These are phyloP conservation scores for Gynostemma pentaphyllum DNA, from an alignment of 306 rosid species.

Conservation along the genomic window DNA sequence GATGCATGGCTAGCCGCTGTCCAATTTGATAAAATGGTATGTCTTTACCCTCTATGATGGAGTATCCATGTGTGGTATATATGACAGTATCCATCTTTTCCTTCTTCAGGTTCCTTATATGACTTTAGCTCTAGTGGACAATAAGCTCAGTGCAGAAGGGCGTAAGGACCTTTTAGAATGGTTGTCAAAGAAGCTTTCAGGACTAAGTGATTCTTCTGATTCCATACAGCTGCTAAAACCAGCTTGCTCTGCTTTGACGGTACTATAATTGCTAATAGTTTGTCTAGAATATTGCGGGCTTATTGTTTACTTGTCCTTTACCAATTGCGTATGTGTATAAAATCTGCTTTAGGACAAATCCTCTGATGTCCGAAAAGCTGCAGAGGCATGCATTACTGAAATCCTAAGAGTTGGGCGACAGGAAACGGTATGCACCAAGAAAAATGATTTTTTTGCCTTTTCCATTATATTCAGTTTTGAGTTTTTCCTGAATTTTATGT, in stretches of 20 bases:
- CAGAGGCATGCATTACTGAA: slow-evolving; percentile 79
- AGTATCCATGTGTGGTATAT: slow-evolving; percentile 8
- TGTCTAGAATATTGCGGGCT: neutral
- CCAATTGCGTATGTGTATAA: slow-evolving; percentile 16
- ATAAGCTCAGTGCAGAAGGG: slow-evolving; percentile 95
- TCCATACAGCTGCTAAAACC: slow-evolving; percentile 86
- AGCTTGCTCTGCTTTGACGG: slow-evolving; percentile 82
- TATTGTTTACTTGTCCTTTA: neutral
- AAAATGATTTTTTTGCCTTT: slow-evolving; percentile 1
- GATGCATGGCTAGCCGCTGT: slow-evolving; percentile 90
- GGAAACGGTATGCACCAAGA: slow-evolving; percentile 45
- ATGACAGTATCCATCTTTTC: slow-evolving; percentile 18
- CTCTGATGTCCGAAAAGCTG: slow-evolving; percentile 95
- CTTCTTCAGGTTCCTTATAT: slow-evolving; percentile 67
- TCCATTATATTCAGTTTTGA: slow-evolving; percentile 6
- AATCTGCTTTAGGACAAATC: slow-evolving; percentile 71
- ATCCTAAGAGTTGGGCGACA: slow-evolving; percentile 77
- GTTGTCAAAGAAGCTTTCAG: slow-evolving; percentile 81
- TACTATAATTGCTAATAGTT: slow-evolving; percentile 16
- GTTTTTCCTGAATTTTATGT: slow-evolving; percentile 8
- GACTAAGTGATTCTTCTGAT: slow-evolving; percentile 60
- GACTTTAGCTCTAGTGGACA: slow-evolving; percentile 58
- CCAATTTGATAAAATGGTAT: slow-evolving; percentile 95
- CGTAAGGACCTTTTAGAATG: slow-evolving; percentile 96
- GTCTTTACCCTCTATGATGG: slow-evolving; percentile 2